Percentiles rank a stretch among this genome's conserved stretches.
Evolutionary conservation across 75 land plant species (phyloP).

Genomic region (Pseudotsuga menziesii): DNA sequence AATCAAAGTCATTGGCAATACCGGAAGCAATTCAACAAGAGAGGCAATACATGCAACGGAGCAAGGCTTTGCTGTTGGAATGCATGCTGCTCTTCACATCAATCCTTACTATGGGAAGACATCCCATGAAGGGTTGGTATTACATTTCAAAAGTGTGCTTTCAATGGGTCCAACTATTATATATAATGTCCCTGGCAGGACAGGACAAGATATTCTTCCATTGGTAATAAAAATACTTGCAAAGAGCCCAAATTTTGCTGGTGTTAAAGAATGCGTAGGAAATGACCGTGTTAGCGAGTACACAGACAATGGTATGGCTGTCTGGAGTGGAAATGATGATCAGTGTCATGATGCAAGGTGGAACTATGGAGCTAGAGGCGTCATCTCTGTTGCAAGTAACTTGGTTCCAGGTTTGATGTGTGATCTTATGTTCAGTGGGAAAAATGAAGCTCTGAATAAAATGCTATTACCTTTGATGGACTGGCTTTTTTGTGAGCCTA

Average conservation of each 20-base stretch:
- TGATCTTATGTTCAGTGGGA: constrained; percentile 54
- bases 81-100: constrained; percentile 87
- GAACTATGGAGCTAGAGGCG: constrained; percentile 72
- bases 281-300: constrained; percentile 59
- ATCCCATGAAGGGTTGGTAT: constrained; percentile 50
- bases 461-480: constrained; percentile 67
- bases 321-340: constrained; percentile 92
- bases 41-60: constrained; percentile 88
- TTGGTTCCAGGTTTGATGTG: constrained; percentile 70
- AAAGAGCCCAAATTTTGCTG: constrained; percentile 51
- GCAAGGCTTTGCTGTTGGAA: constrained; percentile 85
- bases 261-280: constrained; percentile 82
- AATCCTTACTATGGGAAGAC: constrained; percentile 95
- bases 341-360: constrained; percentile 90
- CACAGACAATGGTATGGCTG: constrained; percentile 41
- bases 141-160: constrained; percentile 65
- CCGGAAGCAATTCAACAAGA: constrained; percentile 89
- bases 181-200: constrained; percentile 81
- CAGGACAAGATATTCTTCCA: constrained; percentile 85
- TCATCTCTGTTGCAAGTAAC: constrained; percentile 82
- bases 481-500: constrained; percentile 83
- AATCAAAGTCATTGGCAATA: constrained; percentile 83
- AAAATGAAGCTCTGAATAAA: constrained; percentile 38
- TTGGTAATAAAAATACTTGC: constrained; percentile 42
- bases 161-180: constrained; percentile 72